A percentile compares a stretch with the other conserved stretches of the same genome.
phyloP scores from a whole-genome alignment of 805 yeast genomes.

The Candida incommunis region DNA sequence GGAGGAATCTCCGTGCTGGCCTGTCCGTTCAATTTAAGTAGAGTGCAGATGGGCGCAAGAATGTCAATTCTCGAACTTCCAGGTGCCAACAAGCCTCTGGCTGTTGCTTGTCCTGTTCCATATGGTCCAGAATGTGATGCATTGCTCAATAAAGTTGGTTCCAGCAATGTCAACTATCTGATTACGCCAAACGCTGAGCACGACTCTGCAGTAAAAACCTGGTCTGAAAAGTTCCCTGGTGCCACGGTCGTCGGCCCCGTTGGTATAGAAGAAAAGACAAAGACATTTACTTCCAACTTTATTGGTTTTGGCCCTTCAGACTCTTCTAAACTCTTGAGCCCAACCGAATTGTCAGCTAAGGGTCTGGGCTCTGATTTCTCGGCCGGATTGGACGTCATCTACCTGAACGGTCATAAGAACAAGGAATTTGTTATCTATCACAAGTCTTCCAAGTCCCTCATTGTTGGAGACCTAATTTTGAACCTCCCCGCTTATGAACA shows the following conservation, averaged over 20 bases:
- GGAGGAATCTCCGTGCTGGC: neutral
- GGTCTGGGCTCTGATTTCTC: conserved; percentile 11
- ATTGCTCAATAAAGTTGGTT: conserved; percentile 27
- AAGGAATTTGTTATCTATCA: conserved; percentile 43
- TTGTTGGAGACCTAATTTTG: conserved; percentile 48
- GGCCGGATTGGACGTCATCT: conserved; percentile 38
- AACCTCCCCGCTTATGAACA: conserved; percentile 38
- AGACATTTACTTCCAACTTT: neutral
- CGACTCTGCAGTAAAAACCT: conserved; percentile 43
- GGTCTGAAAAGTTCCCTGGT: conserved; percentile 35
- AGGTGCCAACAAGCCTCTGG: conserved; percentile 7
- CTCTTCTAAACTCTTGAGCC: neutral
- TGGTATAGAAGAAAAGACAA: neutral
- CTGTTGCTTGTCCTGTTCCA: conserved; percentile 10
- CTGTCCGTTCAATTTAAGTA: neutral
- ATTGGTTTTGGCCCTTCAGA: neutral
- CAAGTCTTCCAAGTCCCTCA: conserved; percentile 31
- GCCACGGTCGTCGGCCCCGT: conserved; percentile 38
- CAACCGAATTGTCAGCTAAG: neutral
- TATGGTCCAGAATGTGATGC: conserved; percentile 11
- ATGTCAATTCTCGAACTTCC: conserved; percentile 9
- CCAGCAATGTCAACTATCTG: neutral
- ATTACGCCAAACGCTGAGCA: conserved; percentile 31
- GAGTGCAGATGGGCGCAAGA: conserved; percentile 9
- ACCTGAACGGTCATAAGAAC: conserved; percentile 39